Percentiles rank a stretch among this genome's conserved stretches.
phyloP scores from a whole-genome alignment of 345 rosid genomes.

The Dipteronia sinensis region DNA sequence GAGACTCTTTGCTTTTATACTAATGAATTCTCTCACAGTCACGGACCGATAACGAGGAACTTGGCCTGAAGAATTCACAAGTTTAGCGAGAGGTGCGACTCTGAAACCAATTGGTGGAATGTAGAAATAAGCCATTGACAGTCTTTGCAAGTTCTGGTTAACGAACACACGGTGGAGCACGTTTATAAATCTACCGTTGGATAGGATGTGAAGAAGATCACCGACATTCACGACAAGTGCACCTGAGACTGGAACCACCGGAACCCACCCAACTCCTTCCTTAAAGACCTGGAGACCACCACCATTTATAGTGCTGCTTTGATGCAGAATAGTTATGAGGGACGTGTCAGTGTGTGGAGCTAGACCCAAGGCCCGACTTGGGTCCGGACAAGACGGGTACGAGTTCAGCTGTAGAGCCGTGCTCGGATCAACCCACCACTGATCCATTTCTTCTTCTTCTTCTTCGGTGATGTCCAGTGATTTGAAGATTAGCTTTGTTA shows the following conservation, averaged over 20 bases:
- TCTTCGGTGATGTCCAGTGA: conserved; percentile 44
- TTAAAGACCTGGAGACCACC: conserved; percentile 64
- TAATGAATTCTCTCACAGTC: conserved; percentile 53
- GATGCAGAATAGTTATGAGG: conserved; percentile 69
- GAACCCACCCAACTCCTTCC: conserved; percentile 64
- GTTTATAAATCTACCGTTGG: conserved; percentile 59
- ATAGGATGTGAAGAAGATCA: conserved; percentile 73
- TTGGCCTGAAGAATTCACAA: conserved; percentile 24
- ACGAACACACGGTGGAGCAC: conserved; percentile 71
- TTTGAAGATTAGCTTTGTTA: conserved; percentile 47
- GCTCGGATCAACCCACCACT: conserved; percentile 27
- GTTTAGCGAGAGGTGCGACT: conserved; percentile 46
- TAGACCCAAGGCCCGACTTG: conserved; percentile 68
- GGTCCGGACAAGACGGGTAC: conserved; percentile 82
- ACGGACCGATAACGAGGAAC: conserved; percentile 49
- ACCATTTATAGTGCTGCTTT: conserved; percentile 28
- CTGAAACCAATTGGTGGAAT: conserved; percentile 46
- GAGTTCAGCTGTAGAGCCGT: conserved; percentile 73
- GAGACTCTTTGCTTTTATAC: conserved; percentile 53
- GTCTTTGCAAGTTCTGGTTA: conserved; percentile 50
- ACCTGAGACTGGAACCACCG: conserved; percentile 52
- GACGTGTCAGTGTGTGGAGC: conserved; percentile 93
- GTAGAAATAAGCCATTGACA: conserved; percentile 67
- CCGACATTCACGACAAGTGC: conserved; percentile 81
- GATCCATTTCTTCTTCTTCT: conserved; percentile 20